A percentile compares a stretch with the other conserved stretches of the same genome.
Conservation (phyloP, 1,139 yeast genomes). For the Protomyces inouyei region DNA sequence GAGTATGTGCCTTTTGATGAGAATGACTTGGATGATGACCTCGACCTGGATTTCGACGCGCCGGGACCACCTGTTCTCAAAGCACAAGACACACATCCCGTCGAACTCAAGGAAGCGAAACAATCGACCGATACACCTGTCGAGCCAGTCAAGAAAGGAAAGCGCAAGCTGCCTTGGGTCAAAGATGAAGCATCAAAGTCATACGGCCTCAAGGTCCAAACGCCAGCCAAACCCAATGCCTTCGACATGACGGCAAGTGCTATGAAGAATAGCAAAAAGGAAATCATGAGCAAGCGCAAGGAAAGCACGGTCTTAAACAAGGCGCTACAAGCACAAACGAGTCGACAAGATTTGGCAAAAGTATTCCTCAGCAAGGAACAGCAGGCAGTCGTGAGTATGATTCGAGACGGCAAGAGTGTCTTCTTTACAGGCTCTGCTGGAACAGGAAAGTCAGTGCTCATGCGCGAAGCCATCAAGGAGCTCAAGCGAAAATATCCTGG, state of each 20-base stretch:
- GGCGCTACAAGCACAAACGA: background rate
- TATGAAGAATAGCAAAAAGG: constrained; percentile 11
- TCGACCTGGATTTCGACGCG: constrained; percentile 23
- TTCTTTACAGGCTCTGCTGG: constrained; percentile 93
- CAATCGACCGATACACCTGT: constrained; percentile 4
- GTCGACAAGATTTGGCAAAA: constrained; percentile 25
- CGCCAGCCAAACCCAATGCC: background rate
- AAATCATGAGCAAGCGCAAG: constrained; percentile 3
- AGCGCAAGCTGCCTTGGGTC: background rate
- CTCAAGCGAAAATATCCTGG: constrained; percentile 47
- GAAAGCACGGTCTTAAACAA: background rate
- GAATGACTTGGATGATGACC: constrained; percentile 29
- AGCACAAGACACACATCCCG: background rate
- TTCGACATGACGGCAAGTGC: constrained; percentile 13
- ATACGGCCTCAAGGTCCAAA: background rate
- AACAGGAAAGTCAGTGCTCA: constrained; percentile 81
- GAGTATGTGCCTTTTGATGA: constrained; percentile 23
- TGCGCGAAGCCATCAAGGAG: constrained; percentile 63
- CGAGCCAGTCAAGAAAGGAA: background rate
- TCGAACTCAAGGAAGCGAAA: constrained; percentile 3
- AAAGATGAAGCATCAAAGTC: background rate
- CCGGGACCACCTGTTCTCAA: background rate
- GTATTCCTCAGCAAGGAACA: constrained; percentile 65
- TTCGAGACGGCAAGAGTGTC: constrained; percentile 53
- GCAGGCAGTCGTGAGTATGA: constrained; percentile 54